Evolutionary conservation across 495 filamentous ascomycete genomes (phyloP).

Genomic region (Talaromyces stipitatus): DNA sequence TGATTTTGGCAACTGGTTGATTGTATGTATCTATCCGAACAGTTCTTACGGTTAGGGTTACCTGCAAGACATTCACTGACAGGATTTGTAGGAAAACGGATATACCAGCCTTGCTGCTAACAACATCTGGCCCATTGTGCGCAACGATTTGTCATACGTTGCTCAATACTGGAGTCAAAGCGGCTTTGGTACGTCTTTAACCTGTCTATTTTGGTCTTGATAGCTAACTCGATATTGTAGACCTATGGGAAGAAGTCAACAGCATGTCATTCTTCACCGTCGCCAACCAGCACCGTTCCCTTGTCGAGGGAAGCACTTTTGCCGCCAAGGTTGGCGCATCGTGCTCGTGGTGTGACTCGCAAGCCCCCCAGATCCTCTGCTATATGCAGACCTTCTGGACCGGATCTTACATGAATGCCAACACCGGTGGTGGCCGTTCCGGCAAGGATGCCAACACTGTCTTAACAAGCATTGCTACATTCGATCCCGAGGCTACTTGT

Average conservation of each 20-base stretch:
- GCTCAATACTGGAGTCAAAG: constrained; percentile 60
- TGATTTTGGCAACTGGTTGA: constrained; percentile 25
- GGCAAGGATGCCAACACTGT: constrained; percentile 42
- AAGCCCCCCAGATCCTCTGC: constrained; percentile 44
- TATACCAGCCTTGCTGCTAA: constrained; percentile 20
- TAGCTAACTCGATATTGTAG: constrained; percentile 10
- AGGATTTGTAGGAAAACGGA: constrained; percentile 17
- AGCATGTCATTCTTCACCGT: constrained; percentile 57
- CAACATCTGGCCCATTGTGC: constrained; percentile 47
- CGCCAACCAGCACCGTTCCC: constrained; percentile 46
- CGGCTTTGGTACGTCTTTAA: constrained; percentile 11
- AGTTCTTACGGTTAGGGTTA: no score
- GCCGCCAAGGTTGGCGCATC: constrained; percentile 36
- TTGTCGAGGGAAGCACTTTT: constrained; percentile 57
- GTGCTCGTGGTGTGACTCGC: constrained; percentile 35
- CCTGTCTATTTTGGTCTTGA: not conserved
- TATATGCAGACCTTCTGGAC: constrained; percentile 42
- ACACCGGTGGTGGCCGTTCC: constrained; percentile 34
- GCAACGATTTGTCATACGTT: constrained; percentile 55
- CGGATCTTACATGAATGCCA: constrained; percentile 32
- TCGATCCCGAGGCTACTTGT: constrained; percentile 41
- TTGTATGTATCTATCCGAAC: constrained; percentile 5
- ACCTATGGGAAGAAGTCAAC: constrained; percentile 68
- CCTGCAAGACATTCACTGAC: no score
- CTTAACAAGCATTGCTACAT: constrained; percentile 35